phyloP scores from a whole-genome alignment of 768 basidiomycete genomes.

The Collybia sp. region DNA sequence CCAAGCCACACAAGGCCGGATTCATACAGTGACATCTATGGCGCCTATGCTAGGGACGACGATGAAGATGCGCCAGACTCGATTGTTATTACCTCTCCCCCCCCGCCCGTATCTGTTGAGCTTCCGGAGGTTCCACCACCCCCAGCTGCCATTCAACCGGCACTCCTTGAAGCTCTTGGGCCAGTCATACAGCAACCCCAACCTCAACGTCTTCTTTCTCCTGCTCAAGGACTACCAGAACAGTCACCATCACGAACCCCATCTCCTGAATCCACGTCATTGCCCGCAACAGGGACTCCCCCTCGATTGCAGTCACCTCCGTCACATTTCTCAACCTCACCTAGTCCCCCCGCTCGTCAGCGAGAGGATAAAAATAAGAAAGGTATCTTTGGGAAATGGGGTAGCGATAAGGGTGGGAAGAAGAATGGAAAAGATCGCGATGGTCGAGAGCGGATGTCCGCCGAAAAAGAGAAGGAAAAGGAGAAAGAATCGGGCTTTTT shows the following conservation, averaged over 20 bases:
- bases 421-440: constrained; percentile 21
- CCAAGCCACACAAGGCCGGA: constrained; percentile 45
- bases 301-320: constrained; percentile 23
- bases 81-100: constrained; percentile 25
- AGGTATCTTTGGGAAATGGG: constrained; percentile 63
- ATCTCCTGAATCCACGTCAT: constrained; percentile 42
- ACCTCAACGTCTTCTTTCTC: constrained; percentile 49
- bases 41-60: constrained; percentile 65
- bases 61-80: constrained; percentile 41
- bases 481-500: constrained; percentile 86
- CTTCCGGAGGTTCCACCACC: constrained; percentile 11
- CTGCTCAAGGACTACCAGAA: constrained; percentile 30
- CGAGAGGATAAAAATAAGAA: constrained; percentile 75
- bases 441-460: constrained; percentile 37
- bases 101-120: constrained; percentile 13
- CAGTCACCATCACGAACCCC: constrained; percentile 49
- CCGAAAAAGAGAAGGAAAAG: constrained; percentile 42
- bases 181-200: constrained; percentile 63
- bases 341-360: constrained; percentile 29
- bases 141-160: constrained; percentile 22
- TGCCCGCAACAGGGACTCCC: constrained; percentile 18
- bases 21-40: constrained; percentile 84
- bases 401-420: constrained; percentile 60
- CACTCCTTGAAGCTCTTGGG: constrained; percentile 27
- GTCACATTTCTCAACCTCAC: constrained; percentile 22